Evolutionary conservation across 129 eudicot genomes (phyloP).

Genomic region (Smallanthus sonchifolius): DNA sequence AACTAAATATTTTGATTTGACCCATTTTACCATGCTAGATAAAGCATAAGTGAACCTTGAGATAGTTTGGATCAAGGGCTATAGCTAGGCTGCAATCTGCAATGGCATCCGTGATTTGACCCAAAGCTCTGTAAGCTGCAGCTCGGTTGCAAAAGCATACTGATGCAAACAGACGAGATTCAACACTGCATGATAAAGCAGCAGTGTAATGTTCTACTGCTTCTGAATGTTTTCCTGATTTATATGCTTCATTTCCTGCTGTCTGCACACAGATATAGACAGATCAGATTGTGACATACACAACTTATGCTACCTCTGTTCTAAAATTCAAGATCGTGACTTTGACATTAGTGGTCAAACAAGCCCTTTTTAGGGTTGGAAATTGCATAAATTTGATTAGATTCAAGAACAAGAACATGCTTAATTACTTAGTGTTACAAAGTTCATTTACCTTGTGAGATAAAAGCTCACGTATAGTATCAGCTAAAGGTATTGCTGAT

Average conservation of each 20-base stretch:
- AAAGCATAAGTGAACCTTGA: constrained; percentile 49
- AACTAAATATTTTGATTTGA: constrained; percentile 1
- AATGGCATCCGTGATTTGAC: constrained; percentile 80
- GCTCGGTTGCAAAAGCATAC: constrained; percentile 92
- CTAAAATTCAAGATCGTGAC: neutral
- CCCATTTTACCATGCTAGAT: neutral
- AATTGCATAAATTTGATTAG: too few species aligned
- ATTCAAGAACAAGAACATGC: too few species aligned
- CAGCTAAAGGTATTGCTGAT: constrained; percentile 59
- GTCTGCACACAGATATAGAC: constrained; percentile 39
- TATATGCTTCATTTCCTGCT: constrained; percentile 95
- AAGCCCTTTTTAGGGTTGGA: neutral
- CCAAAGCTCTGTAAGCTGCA: constrained; percentile 80
- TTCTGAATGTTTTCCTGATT: constrained; percentile 78
- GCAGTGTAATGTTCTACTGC: constrained; percentile 84
- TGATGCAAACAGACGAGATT: constrained; percentile 83
- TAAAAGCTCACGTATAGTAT: constrained; percentile 56
- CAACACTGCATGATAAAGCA: constrained; percentile 76
- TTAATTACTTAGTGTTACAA: too few species aligned
- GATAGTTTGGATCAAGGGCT: constrained; percentile 81
- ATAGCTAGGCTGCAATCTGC: constrained; percentile 95
- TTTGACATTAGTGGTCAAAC: neutral
- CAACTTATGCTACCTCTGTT: neutral
- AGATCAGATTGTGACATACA: neutral
- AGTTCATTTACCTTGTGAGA: constrained; percentile 47